Conservation (phyloP, 495 filamentous ascomycete genomes). For the Xylaria nigripes region DNA sequence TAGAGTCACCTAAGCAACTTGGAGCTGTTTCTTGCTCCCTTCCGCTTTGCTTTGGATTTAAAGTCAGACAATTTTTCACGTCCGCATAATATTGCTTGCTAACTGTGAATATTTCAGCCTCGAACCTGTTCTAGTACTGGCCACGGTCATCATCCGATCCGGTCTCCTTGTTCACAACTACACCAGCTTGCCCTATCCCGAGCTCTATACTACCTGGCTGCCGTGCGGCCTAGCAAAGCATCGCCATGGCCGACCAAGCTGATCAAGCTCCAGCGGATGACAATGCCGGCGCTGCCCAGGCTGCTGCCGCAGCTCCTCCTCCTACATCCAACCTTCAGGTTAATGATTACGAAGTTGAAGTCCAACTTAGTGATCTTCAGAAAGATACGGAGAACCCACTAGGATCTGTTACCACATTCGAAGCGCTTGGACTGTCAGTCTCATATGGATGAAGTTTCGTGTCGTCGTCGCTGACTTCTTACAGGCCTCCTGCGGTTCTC, state of each 20-base stretch:
- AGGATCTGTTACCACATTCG: conserved; percentile 74
- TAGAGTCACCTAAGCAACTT: background rate
- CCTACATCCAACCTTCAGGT: conserved; percentile 54
- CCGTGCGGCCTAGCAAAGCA: background rate
- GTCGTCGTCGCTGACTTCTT: conserved; percentile 8
- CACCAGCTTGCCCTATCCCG: background rate
- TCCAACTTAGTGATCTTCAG: conserved; percentile 85
- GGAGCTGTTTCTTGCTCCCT: conserved; percentile 4
- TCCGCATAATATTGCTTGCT: background rate
- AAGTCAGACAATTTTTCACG: background rate
- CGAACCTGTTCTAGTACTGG: background rate
- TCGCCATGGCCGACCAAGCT: conserved; percentile 36
- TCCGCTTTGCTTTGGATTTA: background rate
- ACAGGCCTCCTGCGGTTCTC: conserved; percentile 38
- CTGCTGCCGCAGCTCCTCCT: conserved; percentile 40
- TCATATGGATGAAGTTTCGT: background rate
- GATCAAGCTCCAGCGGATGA: conserved; percentile 31
- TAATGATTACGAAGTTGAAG: conserved; percentile 69
- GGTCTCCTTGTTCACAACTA: background rate
- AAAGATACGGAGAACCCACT: conserved; percentile 79
- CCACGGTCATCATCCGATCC: background rate
- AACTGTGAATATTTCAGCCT: background rate
- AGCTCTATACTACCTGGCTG: background rate
- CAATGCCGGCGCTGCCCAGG: conserved; percentile 34
- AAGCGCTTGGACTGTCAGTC: conserved; percentile 76